Percentiles rank a stretch among this genome's conserved stretches.
Conservation (phyloP, 1,284 basidiomycete genomes). For the Puccinia triticina region DNA sequence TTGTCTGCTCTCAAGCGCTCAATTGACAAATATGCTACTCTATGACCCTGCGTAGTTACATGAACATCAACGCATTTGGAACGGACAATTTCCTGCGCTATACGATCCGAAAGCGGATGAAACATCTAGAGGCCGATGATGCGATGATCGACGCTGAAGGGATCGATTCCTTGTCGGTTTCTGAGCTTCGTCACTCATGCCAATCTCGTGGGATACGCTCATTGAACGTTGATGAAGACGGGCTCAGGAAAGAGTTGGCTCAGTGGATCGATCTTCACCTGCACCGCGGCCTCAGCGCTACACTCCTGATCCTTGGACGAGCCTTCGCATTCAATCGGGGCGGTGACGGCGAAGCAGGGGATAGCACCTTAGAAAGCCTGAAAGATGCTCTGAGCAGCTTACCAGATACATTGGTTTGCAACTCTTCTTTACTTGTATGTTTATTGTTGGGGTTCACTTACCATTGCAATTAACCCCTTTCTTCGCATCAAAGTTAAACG, state of each 20-base stretch:
- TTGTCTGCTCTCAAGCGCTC: neutral
- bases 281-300: conserved; percentile 81
- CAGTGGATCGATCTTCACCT: conserved; percentile 95
- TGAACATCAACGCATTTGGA: conserved; percentile 97
- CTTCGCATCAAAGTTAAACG: conserved; percentile 71
- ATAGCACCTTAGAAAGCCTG: conserved; percentile 79
- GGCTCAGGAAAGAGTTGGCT: conserved; percentile 79
- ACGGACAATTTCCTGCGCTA: conserved; percentile 98
- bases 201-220: conserved; percentile 93
- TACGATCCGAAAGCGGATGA: conserved; percentile 81
- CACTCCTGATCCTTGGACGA: conserved; percentile 85
- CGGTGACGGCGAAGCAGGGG: conserved; percentile 69
- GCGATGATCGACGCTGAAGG: conserved; percentile 84
- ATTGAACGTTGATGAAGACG: conserved; percentile 66
- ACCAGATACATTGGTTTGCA: conserved; percentile 87
- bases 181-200: conserved; percentile 88
- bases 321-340: conserved; percentile 88
- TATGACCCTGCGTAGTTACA: conserved; percentile 65
- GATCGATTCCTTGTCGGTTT: conserved; percentile 82
- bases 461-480: neutral
- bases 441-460: neutral
- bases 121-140: conserved; percentile 86
- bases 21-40: neutral
- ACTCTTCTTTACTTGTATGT: neutral
- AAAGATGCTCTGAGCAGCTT: conserved; percentile 89